A percentile compares a stretch with the other conserved stretches of the same genome.
Evolutionary conservation across 208 protist genomes (phyloP).

Genomic region (Porcisia hertigi): DNA sequence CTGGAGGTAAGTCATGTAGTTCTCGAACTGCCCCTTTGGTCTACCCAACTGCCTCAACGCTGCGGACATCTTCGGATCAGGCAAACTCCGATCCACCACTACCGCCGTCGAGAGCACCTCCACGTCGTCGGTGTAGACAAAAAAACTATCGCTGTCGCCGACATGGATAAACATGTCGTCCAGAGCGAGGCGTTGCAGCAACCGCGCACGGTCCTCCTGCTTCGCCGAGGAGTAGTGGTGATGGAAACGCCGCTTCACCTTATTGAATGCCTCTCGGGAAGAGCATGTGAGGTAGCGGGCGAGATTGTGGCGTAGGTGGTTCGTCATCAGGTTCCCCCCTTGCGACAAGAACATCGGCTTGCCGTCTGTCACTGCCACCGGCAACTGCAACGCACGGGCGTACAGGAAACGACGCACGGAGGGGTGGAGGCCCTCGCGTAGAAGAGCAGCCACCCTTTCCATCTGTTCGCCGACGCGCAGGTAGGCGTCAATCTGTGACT

Average conservation of each 20-base stretch:
- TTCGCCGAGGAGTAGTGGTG: slow-evolving; percentile 59
- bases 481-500: slow-evolving; percentile 56
- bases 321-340: slow-evolving; percentile 34
- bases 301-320: slow-evolving; percentile 29
- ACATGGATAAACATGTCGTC: slow-evolving; percentile 56
- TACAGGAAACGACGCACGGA: slow-evolving; percentile 82
- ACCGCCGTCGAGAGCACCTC: slow-evolving; percentile 57
- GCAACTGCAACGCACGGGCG: slow-evolving; percentile 70
- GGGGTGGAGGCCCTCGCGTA: slow-evolving; percentile 64
- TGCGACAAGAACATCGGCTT: slow-evolving; percentile 49
- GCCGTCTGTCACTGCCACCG: slow-evolving; percentile 64
- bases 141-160: slow-evolving; percentile 87
- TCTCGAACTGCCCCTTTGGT: slow-evolving; percentile 38
- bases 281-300: slow-evolving; percentile 57
- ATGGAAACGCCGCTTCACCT: slow-evolving; percentile 56
- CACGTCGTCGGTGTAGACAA: slow-evolving; percentile 79
- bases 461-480: slow-evolving; percentile 49
- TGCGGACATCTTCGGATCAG: slow-evolving; percentile 47
- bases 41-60: slow-evolving; percentile 68
- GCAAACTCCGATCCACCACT: slow-evolving; percentile 68
- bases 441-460: slow-evolving; percentile 36
- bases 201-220: slow-evolving; percentile 43
- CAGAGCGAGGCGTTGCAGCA: slow-evolving; percentile 59
- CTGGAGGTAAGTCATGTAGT: slow-evolving; percentile 64
- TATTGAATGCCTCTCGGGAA: slow-evolving; percentile 56